These are phyloP conservation scores for Cryomyces minteri DNA, from an alignment of 495 filamentous ascomycete species.

Conservation along the genomic window DNA sequence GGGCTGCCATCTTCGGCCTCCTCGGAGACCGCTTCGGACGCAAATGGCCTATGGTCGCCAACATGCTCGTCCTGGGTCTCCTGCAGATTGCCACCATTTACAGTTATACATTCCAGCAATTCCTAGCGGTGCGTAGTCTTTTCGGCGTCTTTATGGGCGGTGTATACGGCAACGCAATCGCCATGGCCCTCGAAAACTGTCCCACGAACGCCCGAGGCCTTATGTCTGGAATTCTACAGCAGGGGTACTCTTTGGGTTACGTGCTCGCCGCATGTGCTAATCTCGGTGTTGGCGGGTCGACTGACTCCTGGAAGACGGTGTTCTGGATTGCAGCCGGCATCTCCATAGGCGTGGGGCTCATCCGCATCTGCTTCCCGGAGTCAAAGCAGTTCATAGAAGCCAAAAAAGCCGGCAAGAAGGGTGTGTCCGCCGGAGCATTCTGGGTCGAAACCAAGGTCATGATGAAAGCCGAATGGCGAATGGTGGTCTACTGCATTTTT, in stretches of 20 bases:
- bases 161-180: slow-evolving; percentile 64
- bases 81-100: slow-evolving; percentile 62
- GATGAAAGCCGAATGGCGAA: slow-evolving; percentile 47
- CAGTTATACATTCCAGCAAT: slow-evolving; percentile 42
- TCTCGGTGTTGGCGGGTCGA: slow-evolving; percentile 38
- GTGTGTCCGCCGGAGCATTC: slow-evolving; percentile 22
- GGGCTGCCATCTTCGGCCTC: slow-evolving; percentile 52
- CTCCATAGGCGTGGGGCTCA: slow-evolving; percentile 41
- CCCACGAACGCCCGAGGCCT: slow-evolving; percentile 48
- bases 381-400: slow-evolving; percentile 51
- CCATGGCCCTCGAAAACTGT: slow-evolving; percentile 65
- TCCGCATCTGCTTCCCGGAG: slow-evolving; percentile 50
- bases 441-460: slow-evolving; percentile 43
- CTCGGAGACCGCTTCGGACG: slow-evolving; percentile 58
- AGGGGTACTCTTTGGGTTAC: slow-evolving; percentile 62
- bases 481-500: slow-evolving; percentile 50
- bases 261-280: slow-evolving; percentile 54
- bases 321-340: slow-evolving; percentile 46
- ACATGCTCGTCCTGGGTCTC: slow-evolving; percentile 43
- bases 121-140: slow-evolving; percentile 47
- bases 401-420: slow-evolving; percentile 30
- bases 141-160: slow-evolving; percentile 78
- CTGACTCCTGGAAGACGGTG: slow-evolving; percentile 42
- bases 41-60: slow-evolving; percentile 65
- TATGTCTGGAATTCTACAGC: slow-evolving; percentile 62